Conservation (phyloP, 768 basidiomycete species). For the Trichaptum fuscoviolaceum region DNA sequence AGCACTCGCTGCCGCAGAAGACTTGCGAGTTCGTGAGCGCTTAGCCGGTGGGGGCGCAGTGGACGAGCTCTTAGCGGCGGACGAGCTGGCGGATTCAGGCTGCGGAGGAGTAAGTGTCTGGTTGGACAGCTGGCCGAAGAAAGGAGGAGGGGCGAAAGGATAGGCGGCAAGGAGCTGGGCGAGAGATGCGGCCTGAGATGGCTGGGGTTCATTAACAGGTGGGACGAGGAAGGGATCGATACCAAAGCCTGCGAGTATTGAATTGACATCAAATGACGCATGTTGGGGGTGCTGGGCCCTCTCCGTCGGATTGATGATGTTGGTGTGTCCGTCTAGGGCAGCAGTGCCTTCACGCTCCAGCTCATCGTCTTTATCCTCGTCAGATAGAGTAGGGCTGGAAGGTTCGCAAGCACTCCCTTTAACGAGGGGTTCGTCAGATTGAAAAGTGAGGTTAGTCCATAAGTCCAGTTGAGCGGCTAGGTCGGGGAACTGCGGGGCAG, state of each 20-base stretch:
- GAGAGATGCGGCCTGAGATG: constrained; percentile 45
- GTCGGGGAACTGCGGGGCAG: constrained; percentile 64
- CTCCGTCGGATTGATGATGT: constrained; percentile 46
- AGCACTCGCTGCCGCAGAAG: constrained; percentile 33
- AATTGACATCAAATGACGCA: constrained; percentile 40
- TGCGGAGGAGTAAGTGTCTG: constrained; percentile 15
- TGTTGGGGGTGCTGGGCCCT: constrained; percentile 30
- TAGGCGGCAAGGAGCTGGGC: constrained; percentile 68
- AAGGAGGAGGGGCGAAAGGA: constrained; percentile 22
- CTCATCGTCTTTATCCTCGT: constrained; percentile 41
- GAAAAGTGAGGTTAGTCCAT: constrained; percentile 80
- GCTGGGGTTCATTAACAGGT: constrained; percentile 25
- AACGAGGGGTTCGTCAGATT: constrained; percentile 63
- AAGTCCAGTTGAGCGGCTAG: constrained; percentile 72
- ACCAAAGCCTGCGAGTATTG: constrained; percentile 31
- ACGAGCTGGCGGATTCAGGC: constrained; percentile 25
- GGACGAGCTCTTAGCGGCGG: constrained; percentile 44
- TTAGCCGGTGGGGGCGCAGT: constrained; percentile 21
- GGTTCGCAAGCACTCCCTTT: constrained; percentile 26
- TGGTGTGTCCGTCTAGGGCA: constrained; percentile 51
- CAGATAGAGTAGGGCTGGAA: constrained; percentile 24
- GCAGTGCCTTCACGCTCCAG: constrained; percentile 33
- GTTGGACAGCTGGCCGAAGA: constrained; percentile 16
- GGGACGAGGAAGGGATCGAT: constrained; percentile 38
- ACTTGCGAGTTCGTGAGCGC: constrained; percentile 33